phyloP scores from a whole-genome alignment of 768 basidiomycete species.

The Russula emetica region DNA sequence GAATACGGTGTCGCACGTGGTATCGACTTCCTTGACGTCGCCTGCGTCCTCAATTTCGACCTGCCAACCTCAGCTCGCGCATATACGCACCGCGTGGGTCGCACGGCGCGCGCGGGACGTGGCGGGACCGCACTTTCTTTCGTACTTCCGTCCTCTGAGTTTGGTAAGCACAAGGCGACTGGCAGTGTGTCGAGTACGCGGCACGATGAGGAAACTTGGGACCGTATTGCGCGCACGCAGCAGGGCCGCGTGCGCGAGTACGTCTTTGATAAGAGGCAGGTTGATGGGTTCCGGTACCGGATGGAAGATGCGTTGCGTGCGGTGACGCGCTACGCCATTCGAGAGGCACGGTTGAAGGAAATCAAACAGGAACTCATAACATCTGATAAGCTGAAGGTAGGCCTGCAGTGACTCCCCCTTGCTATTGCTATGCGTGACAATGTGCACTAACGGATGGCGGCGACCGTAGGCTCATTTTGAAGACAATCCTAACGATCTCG shows the following conservation, averaged over 20 bases:
- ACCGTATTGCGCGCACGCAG: conserved; percentile 73
- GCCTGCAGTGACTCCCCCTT: background rate
- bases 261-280: conserved; percentile 90
- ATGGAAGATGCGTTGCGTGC: conserved; percentile 94
- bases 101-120: conserved; percentile 93
- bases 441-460: background rate
- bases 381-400: conserved; percentile 92
- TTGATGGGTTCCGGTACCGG: conserved; percentile 94
- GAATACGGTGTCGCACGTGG: conserved; percentile 96
- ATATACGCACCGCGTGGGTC: conserved; percentile 93
- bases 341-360: conserved; percentile 56
- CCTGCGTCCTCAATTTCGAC: conserved; percentile 98
- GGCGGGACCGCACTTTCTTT: conserved; percentile 91
- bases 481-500: conserved; percentile 90
- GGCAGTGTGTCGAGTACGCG: conserved; percentile 63
- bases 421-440: background rate
- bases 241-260: conserved; percentile 76
- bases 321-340: conserved; percentile 80
- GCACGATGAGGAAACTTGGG: conserved; percentile 73
- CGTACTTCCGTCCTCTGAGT: conserved; percentile 63
- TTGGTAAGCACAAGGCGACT: conserved; percentile 73
- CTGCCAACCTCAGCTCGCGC: conserved; percentile 82
- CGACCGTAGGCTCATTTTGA: conserved; percentile 80
- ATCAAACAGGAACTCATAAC: conserved; percentile 73
- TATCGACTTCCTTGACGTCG: conserved; percentile 94